A percentile compares a stretch with the other conserved stretches of the same genome.
Conservation (phyloP, 1,284 basidiomycete species). For the Fomitopsis betulina region DNA sequence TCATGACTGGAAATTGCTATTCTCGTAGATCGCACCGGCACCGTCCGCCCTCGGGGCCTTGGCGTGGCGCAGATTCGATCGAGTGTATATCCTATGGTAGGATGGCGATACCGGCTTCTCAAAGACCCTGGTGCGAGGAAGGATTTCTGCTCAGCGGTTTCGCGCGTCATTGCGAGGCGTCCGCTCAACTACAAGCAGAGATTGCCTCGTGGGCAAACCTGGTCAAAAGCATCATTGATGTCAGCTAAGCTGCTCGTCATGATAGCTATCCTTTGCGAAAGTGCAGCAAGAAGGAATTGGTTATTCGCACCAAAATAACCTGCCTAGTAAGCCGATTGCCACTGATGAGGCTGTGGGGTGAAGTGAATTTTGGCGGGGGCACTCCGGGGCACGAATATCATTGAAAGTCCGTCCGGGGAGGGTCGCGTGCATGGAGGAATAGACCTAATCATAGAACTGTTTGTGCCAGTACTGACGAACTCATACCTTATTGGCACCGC, state of each 20-base stretch:
- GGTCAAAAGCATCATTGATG: too few relatives aligned
- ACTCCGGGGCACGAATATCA: not conserved
- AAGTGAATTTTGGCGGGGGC: not conserved
- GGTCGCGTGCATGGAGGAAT: not conserved
- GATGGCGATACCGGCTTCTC: not conserved
- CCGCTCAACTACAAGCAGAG: too few relatives aligned
- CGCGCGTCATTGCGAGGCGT: too few relatives aligned
- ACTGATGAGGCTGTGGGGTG: not conserved
- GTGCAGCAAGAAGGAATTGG: too few relatives aligned
- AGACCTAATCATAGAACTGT: conserved; percentile 1
- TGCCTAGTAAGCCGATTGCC: not conserved
- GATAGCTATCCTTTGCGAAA: too few relatives aligned
- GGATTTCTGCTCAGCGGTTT: not conserved
- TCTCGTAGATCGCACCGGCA: not conserved
- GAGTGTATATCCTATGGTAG: not conserved
- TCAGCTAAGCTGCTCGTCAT: too few relatives aligned
- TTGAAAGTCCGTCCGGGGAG: not conserved
- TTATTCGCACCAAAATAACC: too few relatives aligned
- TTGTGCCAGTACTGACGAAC: not conserved
- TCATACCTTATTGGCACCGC: not conserved
- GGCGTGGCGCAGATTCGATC: not conserved
- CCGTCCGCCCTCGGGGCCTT: not conserved
- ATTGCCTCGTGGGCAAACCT: too few relatives aligned
- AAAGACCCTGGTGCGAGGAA: not conserved
- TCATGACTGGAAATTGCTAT: not conserved